phyloP scores from a whole-genome alignment of 345 rosid species.

The Acer yangbiense region DNA sequence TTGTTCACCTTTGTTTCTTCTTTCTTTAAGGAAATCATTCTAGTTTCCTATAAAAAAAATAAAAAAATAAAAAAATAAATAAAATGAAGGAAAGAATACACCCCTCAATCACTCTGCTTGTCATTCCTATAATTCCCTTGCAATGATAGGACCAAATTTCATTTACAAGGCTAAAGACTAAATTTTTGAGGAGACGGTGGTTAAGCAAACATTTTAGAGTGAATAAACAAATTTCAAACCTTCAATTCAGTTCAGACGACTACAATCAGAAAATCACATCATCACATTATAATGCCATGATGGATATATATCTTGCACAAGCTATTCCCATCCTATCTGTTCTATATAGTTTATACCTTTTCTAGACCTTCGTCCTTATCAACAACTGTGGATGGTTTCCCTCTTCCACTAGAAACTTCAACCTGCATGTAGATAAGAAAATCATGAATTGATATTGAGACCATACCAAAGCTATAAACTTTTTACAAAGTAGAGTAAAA shows the following conservation, averaged over 20 bases:
- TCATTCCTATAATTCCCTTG: not conserved
- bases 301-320: not conserved
- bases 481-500: conserved; percentile 14
- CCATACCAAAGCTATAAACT: conserved; percentile 1
- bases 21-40: too few relatives aligned
- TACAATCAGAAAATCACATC: not conserved
- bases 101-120: not conserved
- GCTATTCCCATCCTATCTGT: not conserved
- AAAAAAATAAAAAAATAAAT: too few relatives aligned
- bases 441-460: conserved; percentile 13
- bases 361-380: conserved; percentile 85
- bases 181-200: conserved; percentile 1
- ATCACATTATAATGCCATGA: not conserved
- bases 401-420: conserved; percentile 80
- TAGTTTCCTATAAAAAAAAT: too few relatives aligned
- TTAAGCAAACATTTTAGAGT: not conserved
- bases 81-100: too few relatives aligned
- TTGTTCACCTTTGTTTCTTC: too few relatives aligned
- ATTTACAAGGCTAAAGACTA: not conserved
- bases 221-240: not conserved
- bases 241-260: not conserved
- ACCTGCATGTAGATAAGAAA: conserved; percentile 54
- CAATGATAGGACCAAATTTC: not conserved
- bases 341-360: conserved; percentile 52
- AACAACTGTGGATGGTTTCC: conserved; percentile 57